These are phyloP conservation scores for Penicillium goetzii DNA, from an alignment of 495 filamentous ascomycete genomes.

Conservation along the genomic window DNA sequence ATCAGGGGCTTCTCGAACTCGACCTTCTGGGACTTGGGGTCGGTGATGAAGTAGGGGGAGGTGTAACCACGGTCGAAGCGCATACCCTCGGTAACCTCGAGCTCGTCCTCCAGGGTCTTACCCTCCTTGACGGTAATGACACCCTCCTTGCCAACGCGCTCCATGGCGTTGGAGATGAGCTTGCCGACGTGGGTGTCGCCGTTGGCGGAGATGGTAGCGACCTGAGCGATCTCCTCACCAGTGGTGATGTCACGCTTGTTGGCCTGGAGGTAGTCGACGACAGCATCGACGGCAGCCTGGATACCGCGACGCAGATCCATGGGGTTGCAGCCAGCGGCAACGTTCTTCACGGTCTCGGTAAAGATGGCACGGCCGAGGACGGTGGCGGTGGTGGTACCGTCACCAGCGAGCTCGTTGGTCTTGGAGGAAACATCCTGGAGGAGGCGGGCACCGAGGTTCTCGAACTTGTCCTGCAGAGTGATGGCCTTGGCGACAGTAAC, in stretches of 20 bases:
- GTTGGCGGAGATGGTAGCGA: conserved; percentile 97
- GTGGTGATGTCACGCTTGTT: conserved; percentile 98
- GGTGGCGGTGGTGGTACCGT: conserved; percentile 96
- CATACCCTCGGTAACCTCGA: conserved; percentile 99
- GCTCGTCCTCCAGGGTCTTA: conserved; percentile 96
- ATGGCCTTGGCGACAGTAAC: conserved; percentile 93
- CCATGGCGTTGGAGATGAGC: conserved; percentile 97
- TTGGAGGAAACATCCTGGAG: conserved; percentile 98
- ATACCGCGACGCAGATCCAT: conserved; percentile 98
- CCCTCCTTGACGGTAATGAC: conserved; percentile 99
- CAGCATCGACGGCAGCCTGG: conserved; percentile 92
- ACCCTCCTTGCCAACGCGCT: conserved; percentile 99
- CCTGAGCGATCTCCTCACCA: conserved; percentile 94
- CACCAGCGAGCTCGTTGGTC: conserved; percentile 98
- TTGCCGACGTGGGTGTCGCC: conserved; percentile 94
- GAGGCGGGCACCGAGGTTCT: conserved; percentile 96
- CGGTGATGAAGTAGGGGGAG: conserved; percentile 99
- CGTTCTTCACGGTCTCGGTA: conserved; percentile 99
- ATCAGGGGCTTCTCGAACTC: conserved; percentile 99
- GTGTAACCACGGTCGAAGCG: conserved; percentile 98
- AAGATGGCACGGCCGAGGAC: conserved; percentile 98
- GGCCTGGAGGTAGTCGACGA: conserved; percentile 87
- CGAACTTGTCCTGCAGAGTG: conserved; percentile 96
- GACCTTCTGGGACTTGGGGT: conserved; percentile 96
- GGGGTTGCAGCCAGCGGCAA: conserved; percentile 98